Evolutionary conservation across 441 rosid genomes (phyloP), one percentile per base, ranked within the genome.

Genomic region (Gossypium gossypioides): DNA sequence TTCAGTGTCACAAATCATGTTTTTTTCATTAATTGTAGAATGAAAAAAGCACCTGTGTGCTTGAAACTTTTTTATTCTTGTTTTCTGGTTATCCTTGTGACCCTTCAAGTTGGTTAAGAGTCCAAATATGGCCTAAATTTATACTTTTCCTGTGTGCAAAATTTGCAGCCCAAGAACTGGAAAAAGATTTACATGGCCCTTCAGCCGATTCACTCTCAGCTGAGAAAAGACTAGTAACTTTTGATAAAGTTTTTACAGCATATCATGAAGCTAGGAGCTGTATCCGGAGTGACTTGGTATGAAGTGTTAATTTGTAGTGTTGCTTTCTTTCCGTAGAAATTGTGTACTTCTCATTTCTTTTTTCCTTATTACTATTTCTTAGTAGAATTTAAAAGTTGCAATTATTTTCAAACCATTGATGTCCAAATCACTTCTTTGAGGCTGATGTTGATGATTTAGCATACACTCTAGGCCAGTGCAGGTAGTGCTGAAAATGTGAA

Each of bases 251-350:
- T 69, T 92, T 93, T 85, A 80, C 90, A 7, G 96, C 98, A 21
- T 92, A 96, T 81, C 89, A 90, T 52, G 99, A 96, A 72, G 99
- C 99, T 4, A 83, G 98, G 86, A 84, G 91, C 81, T 87, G 81
- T 82, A 96, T 93, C 73, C 89, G 98, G 44, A 88, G 88, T 85
- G 98, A 96, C 83, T 80, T 96, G 90, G 98, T 96, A 84, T 76
- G 86, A 61, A 46, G 69, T 34, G 50, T 52, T 21, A 44, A 42
- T 50, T 56, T 40, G 19, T 46, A 15, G 5, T 71, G 24, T 68
- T 27, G 57, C 19, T 25, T 71, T 69, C 21, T 46, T 72, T 34
- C 66, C 61, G 56, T 68, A 34, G 40, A 58, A 48, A 18, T 52
- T 32, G 44, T 42, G 32, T 65, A 29, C 57, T 71, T 44, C 0